Percentiles rank a stretch among this genome's conserved stretches.
Conservation (phyloP, 352 stramenopile species). For the Globisporangium camurandrum region DNA sequence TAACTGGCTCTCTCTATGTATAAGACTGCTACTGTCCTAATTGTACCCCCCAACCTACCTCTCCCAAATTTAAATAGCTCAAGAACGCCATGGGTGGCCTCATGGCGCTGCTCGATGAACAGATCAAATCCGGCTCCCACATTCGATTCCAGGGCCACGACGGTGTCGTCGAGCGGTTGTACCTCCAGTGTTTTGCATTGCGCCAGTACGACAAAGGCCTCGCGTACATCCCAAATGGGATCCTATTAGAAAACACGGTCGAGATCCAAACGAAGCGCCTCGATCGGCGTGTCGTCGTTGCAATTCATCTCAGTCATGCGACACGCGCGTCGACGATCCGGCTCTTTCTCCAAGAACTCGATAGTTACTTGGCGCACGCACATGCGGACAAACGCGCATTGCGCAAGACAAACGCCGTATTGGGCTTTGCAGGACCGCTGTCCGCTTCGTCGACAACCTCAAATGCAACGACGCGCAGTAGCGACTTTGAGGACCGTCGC, state of each 20-base stretch:
- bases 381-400: slow-evolving; percentile 21
- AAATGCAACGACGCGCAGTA: too few species aligned
- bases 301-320: slow-evolving; percentile 47
- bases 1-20: slow-evolving; percentile 4
- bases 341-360: slow-evolving; percentile 67
- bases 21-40: not conserved
- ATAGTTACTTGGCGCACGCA: slow-evolving; percentile 39
- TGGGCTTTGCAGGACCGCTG: slow-evolving; percentile 53
- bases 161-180: slow-evolving; percentile 76
- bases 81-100: slow-evolving; percentile 83
- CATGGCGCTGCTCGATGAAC: slow-evolving; percentile 73
- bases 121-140: slow-evolving; percentile 72
- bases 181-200: slow-evolving; percentile 74
- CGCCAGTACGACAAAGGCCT: slow-evolving; percentile 78
- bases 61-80: slow-evolving; percentile 25
- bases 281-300: slow-evolving; percentile 43
- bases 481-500: slow-evolving; percentile 21
- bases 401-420: slow-evolving; percentile 22
- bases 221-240: slow-evolving; percentile 74
- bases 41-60: not conserved
- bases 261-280: slow-evolving; percentile 62
- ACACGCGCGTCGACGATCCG: slow-evolving; percentile 42
- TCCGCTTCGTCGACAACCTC: slow-evolving; percentile 23
- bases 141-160: slow-evolving; percentile 69
- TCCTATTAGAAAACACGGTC: slow-evolving; percentile 67